Conservation (phyloP, 2,329 filamentous ascomycete genomes). For the Raffaelea ambrosiae region DNA sequence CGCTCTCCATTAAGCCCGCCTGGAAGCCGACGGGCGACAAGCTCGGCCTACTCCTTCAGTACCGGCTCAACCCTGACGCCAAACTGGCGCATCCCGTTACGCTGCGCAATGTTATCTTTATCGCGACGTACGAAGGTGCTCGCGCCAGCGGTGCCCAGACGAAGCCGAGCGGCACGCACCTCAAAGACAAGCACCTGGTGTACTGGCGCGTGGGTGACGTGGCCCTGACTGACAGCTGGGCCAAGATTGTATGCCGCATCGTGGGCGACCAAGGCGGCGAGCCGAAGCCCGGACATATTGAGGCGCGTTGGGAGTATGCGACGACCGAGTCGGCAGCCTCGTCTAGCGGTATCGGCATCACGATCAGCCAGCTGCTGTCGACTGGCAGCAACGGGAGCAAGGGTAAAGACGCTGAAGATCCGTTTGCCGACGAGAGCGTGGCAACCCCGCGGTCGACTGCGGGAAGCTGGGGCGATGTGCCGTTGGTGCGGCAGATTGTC, state of each 20-base stretch:
- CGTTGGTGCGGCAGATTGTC: slow-evolving; percentile 57
- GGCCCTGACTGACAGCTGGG: slow-evolving; percentile 36
- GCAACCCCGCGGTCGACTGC: slow-evolving; percentile 19
- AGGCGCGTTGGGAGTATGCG: slow-evolving; percentile 43
- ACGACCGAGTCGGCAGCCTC: slow-evolving; percentile 69
- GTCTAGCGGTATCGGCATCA: slow-evolving; percentile 51
- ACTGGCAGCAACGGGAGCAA: slow-evolving; percentile 18
- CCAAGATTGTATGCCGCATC: slow-evolving; percentile 79
- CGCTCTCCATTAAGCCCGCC: slow-evolving; percentile 61
- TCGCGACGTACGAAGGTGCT: slow-evolving; percentile 61
- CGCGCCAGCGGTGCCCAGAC: slow-evolving; percentile 61
- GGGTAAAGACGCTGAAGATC: slow-evolving; percentile 51
- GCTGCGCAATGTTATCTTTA: slow-evolving; percentile 65
- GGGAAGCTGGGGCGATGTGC: slow-evolving; percentile 57
- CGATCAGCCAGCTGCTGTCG: slow-evolving; percentile 48
- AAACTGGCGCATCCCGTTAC: slow-evolving; percentile 26
- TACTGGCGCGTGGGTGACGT: slow-evolving; percentile 78
- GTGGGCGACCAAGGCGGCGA: slow-evolving; percentile 21
- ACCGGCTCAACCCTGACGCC: slow-evolving; percentile 63
- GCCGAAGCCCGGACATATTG: slow-evolving; percentile 59
- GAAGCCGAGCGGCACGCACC: slow-evolving; percentile 71
- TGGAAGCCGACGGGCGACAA: slow-evolving; percentile 84
- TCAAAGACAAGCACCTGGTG: slow-evolving; percentile 66
- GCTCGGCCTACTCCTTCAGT: slow-evolving; percentile 77
- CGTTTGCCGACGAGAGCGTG: slow-evolving; percentile 57